A percentile compares a stretch with the other conserved stretches of the same genome.
phyloP scores from a whole-genome alignment of 441 rosid species.

The Populus trichocarpa region DNA sequence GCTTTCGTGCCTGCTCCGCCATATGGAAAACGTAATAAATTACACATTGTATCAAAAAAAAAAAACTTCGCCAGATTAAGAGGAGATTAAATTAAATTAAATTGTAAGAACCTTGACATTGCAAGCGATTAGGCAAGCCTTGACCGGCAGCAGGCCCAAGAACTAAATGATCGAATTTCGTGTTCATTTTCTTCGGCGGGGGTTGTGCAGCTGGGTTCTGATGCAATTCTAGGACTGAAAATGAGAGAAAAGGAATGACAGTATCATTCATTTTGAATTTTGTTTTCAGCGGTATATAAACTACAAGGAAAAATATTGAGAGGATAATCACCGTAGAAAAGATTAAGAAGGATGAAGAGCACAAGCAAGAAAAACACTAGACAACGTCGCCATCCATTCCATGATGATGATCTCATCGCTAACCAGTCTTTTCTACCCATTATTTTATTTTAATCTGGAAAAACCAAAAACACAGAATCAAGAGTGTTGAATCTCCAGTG shows the following conservation, averaged over 20 bases:
- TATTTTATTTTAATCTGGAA: neutral
- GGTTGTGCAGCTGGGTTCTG: slow-evolving; percentile 22
- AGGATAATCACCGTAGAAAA: neutral
- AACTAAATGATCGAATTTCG: slow-evolving; percentile 69
- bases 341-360: neutral
- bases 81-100: neutral
- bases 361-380: neutral
- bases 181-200: slow-evolving; percentile 31
- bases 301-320: neutral
- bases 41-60: neutral
- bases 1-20: slow-evolving; percentile 60
- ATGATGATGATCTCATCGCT: neutral
- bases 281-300: neutral
- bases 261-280: neutral
- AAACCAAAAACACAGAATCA: neutral
- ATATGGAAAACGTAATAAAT: neutral
- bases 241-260: neutral
- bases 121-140: slow-evolving; percentile 77
- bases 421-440: neutral
- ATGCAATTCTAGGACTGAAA: slow-evolving; percentile 49
- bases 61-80: no score
- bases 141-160: slow-evolving; percentile 73
- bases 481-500: neutral
- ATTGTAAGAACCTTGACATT: slow-evolving; percentile 58
- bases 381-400: neutral